Conservation (phyloP, 2,329 filamentous ascomycete species). For the Xylaria sp. region DNA sequence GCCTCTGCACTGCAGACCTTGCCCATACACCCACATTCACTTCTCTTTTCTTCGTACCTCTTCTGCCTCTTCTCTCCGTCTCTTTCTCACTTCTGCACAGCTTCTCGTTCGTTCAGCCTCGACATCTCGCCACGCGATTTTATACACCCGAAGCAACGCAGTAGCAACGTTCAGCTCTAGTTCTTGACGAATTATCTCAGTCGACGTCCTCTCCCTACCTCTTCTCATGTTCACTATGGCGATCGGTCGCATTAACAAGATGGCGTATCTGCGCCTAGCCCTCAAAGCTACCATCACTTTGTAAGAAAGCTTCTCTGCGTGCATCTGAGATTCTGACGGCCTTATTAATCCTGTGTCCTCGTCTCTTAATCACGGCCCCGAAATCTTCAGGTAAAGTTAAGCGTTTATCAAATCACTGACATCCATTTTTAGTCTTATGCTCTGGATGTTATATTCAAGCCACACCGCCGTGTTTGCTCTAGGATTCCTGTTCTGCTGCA, state of each 20-base stretch:
- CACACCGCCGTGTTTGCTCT: background rate
- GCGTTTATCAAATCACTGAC: conserved; percentile 6
- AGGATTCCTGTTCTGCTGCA: background rate
- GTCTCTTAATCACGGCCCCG: too few relatives aligned
- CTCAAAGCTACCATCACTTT: conserved; percentile 20
- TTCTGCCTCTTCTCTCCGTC: background rate
- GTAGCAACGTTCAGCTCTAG: background rate
- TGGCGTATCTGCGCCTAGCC: background rate
- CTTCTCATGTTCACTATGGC: background rate
- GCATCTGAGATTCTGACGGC: background rate
- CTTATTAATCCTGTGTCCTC: too few relatives aligned
- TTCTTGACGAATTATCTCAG: background rate
- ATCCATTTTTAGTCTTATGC: conserved; percentile 21
- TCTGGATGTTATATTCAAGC: conserved; percentile 17
- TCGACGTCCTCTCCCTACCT: background rate
- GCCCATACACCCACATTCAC: background rate
- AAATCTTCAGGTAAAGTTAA: background rate
- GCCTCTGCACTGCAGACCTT: background rate
- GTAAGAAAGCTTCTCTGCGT: conserved; percentile 16
- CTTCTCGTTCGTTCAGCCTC: background rate
- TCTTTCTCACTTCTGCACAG: background rate
- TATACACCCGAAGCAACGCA: background rate
- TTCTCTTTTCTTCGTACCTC: background rate
- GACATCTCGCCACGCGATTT: background rate
- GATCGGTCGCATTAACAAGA: background rate